Evolutionary conservation across 345 rosid genomes (phyloP).

Genomic region (Populus alba): DNA sequence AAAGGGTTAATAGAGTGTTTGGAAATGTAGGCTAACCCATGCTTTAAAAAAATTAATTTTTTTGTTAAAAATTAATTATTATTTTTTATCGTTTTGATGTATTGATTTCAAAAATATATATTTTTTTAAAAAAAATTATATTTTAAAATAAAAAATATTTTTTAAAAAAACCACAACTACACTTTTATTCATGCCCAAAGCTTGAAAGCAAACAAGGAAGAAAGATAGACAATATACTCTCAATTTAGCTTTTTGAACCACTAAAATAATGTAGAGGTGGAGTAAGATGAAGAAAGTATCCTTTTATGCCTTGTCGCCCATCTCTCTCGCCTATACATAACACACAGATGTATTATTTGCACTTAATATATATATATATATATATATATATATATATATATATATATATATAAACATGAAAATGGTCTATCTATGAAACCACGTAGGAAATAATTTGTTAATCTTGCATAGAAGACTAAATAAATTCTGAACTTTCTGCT

Average conservation of each 20-base stretch:
- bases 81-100: too few relatives aligned
- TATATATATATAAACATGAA: background rate
- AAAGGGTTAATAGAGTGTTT: too few relatives aligned
- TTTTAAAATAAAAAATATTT: too few relatives aligned
- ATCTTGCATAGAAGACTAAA: constrained; percentile 24
- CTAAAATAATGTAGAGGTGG: constrained; percentile 31
- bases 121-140: too few relatives aligned
- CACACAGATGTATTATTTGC: background rate
- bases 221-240: constrained; percentile 2
- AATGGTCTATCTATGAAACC: background rate
- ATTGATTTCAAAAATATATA: too few relatives aligned
- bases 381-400: background rate
- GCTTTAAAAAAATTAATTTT: too few relatives aligned
- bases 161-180: too few relatives aligned
- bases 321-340: constrained; percentile 5
- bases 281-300: constrained; percentile 30
- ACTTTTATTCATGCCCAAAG: too few relatives aligned
- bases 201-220: background rate
- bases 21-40: too few relatives aligned
- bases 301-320: constrained; percentile 54
- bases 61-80: too few relatives aligned
- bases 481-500: constrained; percentile 9
- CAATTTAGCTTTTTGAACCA: constrained; percentile 8
- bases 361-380: background rate
- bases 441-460: constrained; percentile 18